phyloP scores from a whole-genome alignment of 2,329 filamentous ascomycete species.

The Ceratocystis papillata region DNA sequence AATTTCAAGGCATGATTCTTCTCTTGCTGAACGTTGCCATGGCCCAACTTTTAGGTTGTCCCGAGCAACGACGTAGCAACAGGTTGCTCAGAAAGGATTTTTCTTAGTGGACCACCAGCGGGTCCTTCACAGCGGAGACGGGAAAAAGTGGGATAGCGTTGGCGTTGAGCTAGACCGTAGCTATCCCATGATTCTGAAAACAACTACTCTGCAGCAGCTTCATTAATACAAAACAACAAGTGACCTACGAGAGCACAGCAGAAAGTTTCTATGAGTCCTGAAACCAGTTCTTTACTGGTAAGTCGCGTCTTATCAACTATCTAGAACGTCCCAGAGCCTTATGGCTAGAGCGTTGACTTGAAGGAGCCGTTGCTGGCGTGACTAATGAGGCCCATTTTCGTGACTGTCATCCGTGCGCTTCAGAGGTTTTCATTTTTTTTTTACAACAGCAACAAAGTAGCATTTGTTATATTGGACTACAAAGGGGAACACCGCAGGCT shows the following conservation, averaged over 20 bases:
- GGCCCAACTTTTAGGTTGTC: neutral
- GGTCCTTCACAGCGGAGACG: neutral
- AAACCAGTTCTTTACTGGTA: neutral
- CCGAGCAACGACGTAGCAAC: neutral
- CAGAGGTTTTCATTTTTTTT: neutral
- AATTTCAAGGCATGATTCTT: too few species aligned
- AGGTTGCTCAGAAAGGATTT: neutral
- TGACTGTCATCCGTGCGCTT: neutral
- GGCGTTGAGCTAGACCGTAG: neutral
- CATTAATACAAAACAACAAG: too few species aligned
- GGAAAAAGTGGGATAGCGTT: neutral
- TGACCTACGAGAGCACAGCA: too few species aligned
- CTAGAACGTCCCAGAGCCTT: neutral
- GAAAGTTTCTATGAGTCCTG: too few species aligned
- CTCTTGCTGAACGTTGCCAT: neutral
- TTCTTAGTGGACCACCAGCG: neutral
- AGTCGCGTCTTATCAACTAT: neutral
- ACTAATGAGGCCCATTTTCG: neutral
- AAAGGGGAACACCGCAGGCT: too few species aligned
- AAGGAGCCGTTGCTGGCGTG: conserved; percentile 1
- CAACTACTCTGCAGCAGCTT: too few species aligned
- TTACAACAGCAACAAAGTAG: neutral
- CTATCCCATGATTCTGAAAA: too few species aligned
- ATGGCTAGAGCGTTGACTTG: neutral
- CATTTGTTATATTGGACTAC: neutral